Percentiles rank a stretch among this genome's conserved stretches.
Evolutionary conservation across 768 basidiomycete genomes (phyloP).

Genomic region (Tulasnella sp.): DNA sequence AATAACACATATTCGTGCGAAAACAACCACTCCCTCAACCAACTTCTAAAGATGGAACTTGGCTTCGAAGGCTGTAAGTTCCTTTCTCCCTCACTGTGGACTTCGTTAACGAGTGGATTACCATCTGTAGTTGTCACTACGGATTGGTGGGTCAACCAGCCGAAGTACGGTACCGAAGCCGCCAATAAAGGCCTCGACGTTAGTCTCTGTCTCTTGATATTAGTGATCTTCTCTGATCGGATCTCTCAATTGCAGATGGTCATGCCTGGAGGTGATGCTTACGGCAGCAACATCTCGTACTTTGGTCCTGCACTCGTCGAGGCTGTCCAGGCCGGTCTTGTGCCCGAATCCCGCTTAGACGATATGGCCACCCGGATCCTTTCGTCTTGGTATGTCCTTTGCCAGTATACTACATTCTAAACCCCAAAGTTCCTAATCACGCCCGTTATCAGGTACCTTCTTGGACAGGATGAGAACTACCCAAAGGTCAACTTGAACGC

Average conservation of each 20-base stretch:
- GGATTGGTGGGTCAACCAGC: background rate
- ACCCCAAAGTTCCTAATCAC: constrained; percentile 14
- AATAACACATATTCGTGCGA: constrained; percentile 20
- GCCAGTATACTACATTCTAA: constrained; percentile 17
- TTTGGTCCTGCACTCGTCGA: constrained; percentile 50
- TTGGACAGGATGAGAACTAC: constrained; percentile 52
- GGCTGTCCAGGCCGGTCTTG: constrained; percentile 48
- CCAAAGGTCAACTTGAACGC: constrained; percentile 65
- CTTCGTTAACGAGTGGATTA: no score
- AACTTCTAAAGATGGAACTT: constrained; percentile 23
- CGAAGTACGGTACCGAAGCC: constrained; percentile 26
- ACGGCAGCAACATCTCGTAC: constrained; percentile 4
- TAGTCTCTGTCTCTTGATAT: constrained; percentile 19
- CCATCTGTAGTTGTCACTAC: background rate
- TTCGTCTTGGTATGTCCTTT: constrained; percentile 48
- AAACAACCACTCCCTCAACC: constrained; percentile 17
- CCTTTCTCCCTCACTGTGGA: no score
- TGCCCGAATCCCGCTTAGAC: constrained; percentile 47
- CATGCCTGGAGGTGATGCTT: background rate
- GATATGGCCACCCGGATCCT: constrained; percentile 66
- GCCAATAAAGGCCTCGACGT: constrained; percentile 54
- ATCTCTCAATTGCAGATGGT: background rate
- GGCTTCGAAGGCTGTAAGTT: constrained; percentile 21
- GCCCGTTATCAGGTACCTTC: constrained; percentile 32
- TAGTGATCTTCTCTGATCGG: background rate